Base-by-base conservation (phyloP, 163 green algal genomes). In the Scenedesmus sp. region DNA sequence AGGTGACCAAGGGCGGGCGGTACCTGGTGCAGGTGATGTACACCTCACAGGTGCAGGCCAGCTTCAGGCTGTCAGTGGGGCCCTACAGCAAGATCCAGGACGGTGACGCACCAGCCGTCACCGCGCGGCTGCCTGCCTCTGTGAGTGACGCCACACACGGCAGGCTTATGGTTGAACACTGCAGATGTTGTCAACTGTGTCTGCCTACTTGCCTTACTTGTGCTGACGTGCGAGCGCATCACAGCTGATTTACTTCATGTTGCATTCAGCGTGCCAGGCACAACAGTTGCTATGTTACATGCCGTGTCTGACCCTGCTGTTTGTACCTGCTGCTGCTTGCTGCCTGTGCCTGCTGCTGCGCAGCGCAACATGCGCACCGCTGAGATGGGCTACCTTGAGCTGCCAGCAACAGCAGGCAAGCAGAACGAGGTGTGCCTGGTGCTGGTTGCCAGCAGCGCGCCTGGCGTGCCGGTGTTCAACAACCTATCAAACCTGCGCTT, bases 401-500 rank as follows among this genome's bases (percentile, higher is more conserved):
- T 91, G 13, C 34, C 54, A 10, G 9, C 57, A 1, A 83, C 87
- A 23, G 81, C 7, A 10, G 77, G 2, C 74, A 52, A 55, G 3
- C 81, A 23, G 3, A 91, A 66, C 46, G 87, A 91, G 76, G 79
- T 20, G 13, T 91, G 87, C 76, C 18, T 91, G 3, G 57, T 64
- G n/a, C 8, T 91, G n/a, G 34, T 62, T 12, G 64, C 74, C 12
- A 91, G 5, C 87, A 87, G 56, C 57, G 56, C 20, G 2, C 76
- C 87, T 15, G 87, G 87, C 60, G 62, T 6, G 2, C 59, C 87
- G 3, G 87, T 91, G 4, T 91, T 91, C 67, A 59, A 91, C 18
- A 91, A 91, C 76, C n/a, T 91, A 3, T 60, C 70, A 20, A 91
- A 86, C 76, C 66, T 91, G 7, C 87, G 87, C 74, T 91, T 91